Base-by-base conservation (phyloP, 805 yeast genomes). In the Danielia reshetovae region DNA sequence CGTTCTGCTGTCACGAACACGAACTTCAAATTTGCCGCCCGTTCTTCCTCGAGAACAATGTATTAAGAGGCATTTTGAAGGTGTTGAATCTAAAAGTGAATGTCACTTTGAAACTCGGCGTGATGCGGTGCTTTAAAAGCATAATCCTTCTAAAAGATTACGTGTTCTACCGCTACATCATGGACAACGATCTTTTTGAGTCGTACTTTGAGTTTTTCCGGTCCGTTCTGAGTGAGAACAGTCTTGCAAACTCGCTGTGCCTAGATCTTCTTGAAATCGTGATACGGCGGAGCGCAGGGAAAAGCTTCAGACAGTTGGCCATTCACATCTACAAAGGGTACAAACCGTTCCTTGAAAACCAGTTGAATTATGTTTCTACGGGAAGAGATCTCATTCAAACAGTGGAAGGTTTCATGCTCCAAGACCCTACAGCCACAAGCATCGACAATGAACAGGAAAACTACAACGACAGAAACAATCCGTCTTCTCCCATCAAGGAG, bases 161-260 rank as follows among this genome's bases (percentile, higher is more conserved):
- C 28, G 65, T 62, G 24, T 81, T 81, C 47, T 70, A 74, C 14
- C 55, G 74, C 18, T 72, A 74, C 42, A 68, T 89, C 33, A 66
- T 83, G 12, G 65, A 75, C 11, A 64, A 77, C 36, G 70, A 77
- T 30, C 53, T 81, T 4, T 64, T 81, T 34, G 65, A 59, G 4
- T 60, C 66, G 14, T 65, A 80, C 22, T 68, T 85, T 37, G 51
- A 55, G 1, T 62, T 77, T 31, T 65, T 84, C 41, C 58, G 63
- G 15, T 70, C 63, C 10, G 72, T 76, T 7, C 62, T 70, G 5
- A 58, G 65, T 19, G 58, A 60, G 24, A 78, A 84, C 52, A 83
- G 80, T 51, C 59, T 88, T 39, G 71, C 83, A 3, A 83, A 78
- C 49, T 87, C 96, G 0, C 74, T 89, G 5, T 74, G 90, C 43